Evolutionary conservation across 345 rosid genomes (phyloP).

Genomic region (thale cress (Arabidopsis thaliana)): DNA sequence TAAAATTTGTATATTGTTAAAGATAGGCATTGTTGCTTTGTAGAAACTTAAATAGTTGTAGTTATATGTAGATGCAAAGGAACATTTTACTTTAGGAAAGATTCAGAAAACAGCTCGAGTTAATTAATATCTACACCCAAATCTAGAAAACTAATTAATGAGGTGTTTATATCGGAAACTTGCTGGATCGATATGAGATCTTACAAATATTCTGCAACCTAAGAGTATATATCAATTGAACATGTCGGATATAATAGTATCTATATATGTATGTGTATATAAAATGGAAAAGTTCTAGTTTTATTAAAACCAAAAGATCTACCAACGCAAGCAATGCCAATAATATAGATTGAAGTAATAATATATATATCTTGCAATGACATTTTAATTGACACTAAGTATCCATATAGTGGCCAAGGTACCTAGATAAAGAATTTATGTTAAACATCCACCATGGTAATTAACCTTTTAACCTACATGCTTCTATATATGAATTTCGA

Average conservation of each 20-base stretch:
- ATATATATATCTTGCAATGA: background rate
- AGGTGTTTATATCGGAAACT: slow-evolving; percentile 15
- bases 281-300: slow-evolving; percentile 2
- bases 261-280: background rate
- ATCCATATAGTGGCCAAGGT: background rate
- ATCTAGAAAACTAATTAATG: background rate
- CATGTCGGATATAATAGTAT: background rate
- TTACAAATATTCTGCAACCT: background rate
- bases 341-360: background rate
- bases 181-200: background rate
- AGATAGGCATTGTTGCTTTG: slow-evolving; percentile 2
- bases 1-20: background rate
- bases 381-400: background rate
- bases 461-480: background rate
- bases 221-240: background rate
- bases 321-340: slow-evolving; percentile 20
- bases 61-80: background rate
- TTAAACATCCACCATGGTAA: background rate
- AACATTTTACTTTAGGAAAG: background rate
- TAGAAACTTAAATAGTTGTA: background rate
- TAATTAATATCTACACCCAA: background rate
- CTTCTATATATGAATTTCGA: background rate
- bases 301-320: background rate
- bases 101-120: background rate
- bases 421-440: background rate